Conservation (phyloP, 352 stramenopile genomes). For the Phytopythium chamaehyphon region DNA sequence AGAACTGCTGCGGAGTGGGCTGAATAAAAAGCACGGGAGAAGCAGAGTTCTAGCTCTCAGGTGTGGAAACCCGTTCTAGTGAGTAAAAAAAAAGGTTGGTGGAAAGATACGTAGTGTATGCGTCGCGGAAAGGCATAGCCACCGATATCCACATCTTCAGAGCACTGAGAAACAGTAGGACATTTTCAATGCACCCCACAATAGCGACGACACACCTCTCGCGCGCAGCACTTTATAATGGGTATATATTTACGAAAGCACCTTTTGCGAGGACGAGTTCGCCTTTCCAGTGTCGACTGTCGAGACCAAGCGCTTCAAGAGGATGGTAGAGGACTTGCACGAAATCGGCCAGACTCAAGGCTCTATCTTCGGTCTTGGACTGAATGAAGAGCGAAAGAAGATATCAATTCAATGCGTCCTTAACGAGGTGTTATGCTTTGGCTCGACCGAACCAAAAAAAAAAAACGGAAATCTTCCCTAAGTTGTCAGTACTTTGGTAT, state of each 20-base stretch:
- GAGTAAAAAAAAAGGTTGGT: neutral
- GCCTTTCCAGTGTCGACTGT: neutral
- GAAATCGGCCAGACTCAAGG: neutral
- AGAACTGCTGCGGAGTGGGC: conserved; percentile 2
- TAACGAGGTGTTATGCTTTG: neutral
- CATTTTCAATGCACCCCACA: neutral
- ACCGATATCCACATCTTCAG: neutral
- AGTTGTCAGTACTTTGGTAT: no score
- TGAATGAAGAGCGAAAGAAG: neutral
- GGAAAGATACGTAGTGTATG: neutral
- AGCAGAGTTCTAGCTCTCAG: neutral
- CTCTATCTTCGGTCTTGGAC: neutral
- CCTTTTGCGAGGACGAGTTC: neutral
- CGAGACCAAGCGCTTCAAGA: neutral
- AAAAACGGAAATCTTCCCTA: no score
- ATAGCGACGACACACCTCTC: neutral
- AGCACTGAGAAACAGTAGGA: neutral
- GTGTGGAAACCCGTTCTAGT: neutral
- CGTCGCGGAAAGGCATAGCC: neutral
- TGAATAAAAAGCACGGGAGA: neutral
- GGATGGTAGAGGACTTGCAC: neutral
- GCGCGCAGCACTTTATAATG: neutral
- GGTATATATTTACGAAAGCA: neutral
- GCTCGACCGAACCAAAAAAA: no score
- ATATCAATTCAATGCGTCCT: neutral